These are phyloP conservation scores for Ramichloridium luteum DNA, from an alignment of 2,329 filamentous ascomycete species.

Conservation along the genomic window DNA sequence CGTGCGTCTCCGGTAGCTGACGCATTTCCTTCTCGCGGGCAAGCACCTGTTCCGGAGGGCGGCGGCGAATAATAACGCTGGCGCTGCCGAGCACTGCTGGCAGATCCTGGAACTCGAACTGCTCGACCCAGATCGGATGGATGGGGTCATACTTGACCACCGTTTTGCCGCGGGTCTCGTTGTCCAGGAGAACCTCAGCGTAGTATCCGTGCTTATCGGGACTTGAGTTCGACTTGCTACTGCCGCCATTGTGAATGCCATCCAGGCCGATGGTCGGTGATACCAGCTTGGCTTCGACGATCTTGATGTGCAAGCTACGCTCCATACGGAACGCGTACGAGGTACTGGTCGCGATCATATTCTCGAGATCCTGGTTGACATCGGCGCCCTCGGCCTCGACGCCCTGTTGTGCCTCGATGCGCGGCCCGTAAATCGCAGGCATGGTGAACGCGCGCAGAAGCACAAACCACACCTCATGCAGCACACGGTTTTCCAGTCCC, in stretches of 20 bases:
- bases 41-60: slow-evolving; percentile 26
- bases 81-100: slow-evolving; percentile 56
- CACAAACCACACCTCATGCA: slow-evolving; percentile 98
- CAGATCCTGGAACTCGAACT: slow-evolving; percentile 64
- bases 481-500: slow-evolving; percentile 68
- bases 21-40: slow-evolving; percentile 24
- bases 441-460: slow-evolving; percentile 81
- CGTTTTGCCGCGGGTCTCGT: slow-evolving; percentile 65
- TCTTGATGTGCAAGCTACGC: slow-evolving; percentile 44
- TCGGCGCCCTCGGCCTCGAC: slow-evolving; percentile 12
- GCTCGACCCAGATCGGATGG: slow-evolving; percentile 72
- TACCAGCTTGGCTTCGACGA: slow-evolving; percentile 50
- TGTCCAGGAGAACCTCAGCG: slow-evolving; percentile 67
- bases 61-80: slow-evolving; percentile 58
- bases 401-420: slow-evolving; percentile 12
- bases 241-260: slow-evolving; percentile 14
- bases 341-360: slow-evolving; percentile 25
- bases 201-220: slow-evolving; percentile 53
- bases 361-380: slow-evolving; percentile 13
- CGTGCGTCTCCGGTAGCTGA: slow-evolving; percentile 28
- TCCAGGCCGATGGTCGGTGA: slow-evolving; percentile 13
- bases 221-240: slow-evolving; percentile 9
- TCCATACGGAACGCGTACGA: slow-evolving; percentile 57
- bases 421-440: slow-evolving; percentile 69
- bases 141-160: slow-evolving; percentile 57